phyloP scores from a whole-genome alignment of 176 grass and related monocot species.

The Dactylis glomerata region DNA sequence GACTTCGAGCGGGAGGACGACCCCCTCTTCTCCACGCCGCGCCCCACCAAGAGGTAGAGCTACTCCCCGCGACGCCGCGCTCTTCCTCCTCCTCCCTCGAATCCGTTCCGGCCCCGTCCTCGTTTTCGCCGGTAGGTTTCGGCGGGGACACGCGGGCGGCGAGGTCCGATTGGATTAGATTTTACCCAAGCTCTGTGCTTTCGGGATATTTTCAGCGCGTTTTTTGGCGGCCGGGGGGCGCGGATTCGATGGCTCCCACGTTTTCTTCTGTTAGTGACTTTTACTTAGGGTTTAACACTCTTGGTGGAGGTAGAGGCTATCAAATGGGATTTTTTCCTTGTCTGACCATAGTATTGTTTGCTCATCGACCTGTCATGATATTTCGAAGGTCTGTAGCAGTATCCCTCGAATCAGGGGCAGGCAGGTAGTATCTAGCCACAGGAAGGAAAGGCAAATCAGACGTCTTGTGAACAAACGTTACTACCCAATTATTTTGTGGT shows the following conservation, averaged over 20 bases:
- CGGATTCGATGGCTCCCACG: background rate
- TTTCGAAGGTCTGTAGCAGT: background rate
- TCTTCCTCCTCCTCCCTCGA: background rate
- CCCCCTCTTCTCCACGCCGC: constrained; percentile 28
- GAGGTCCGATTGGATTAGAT: background rate
- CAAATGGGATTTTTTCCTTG: background rate
- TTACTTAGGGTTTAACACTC: background rate
- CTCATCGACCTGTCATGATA: background rate
- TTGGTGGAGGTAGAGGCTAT: background rate
- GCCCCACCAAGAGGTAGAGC: constrained; percentile 65
- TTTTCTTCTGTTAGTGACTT: background rate
- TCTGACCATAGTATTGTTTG: background rate
- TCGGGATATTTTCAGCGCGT: background rate
- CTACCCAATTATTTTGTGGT: background rate
- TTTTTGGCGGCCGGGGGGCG: background rate
- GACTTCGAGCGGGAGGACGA: constrained; percentile 90
- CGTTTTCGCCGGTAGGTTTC: background rate
- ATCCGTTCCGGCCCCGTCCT: background rate
- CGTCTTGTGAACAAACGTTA: background rate
- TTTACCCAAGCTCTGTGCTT: background rate
- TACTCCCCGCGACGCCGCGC: background rate
- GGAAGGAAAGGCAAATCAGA: background rate
- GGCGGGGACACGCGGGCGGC: background rate
- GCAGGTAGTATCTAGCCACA: background rate
- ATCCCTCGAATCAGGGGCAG: background rate